Base-by-base conservation (phyloP, 257 asterid species). In the Solanum arcanum region DNA sequence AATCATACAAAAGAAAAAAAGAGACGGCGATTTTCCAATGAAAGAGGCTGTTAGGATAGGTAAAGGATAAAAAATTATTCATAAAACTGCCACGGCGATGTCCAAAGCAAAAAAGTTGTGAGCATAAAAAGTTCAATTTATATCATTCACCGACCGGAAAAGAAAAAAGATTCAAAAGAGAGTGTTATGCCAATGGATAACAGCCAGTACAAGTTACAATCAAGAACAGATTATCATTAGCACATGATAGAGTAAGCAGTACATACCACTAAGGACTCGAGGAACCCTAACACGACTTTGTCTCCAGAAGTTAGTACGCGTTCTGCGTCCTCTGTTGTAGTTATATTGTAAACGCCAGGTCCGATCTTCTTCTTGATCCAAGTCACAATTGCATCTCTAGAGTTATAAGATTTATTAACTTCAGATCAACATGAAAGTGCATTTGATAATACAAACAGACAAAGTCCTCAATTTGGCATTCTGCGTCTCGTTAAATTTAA, bases 361-460 rank as follows among this genome's bases (percentile, higher is more conserved):
- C 98, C 98, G 5, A 86, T 92, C 96, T 94, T 96, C 93, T 94
- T 96, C 91, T 89, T 95, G 92, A 96, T 88, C 99, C 99, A 96
- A 89, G 94, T 89, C 70, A 96, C 95, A 75, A 96, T 95, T 39
- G 95, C 95, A 87, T 93, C 98, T 89, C 99, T 96, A 92, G 87
- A 93, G 81, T 29, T 88, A 1, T 88, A 1, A 90, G 86, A 14
- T 14, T 76, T 16, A 69, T 85, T 13, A 23, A 9, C 13, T 49
- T 60, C 18, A 56, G 62, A 64, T 33, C 29, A 49, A 33, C 84
- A 46, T 49, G 21, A 21, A 49, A 49, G 46, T 49, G 69, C 1
- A 80, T 80, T 89, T 88, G 46, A 80, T 47, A 47, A 47, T 16
- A 18, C 18, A 14, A 14, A 37, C 4, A 20, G 82, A 37, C 52